phyloP scores from a whole-genome alignment of 768 basidiomycete species.

The Punctularia strigosozonata region DNA sequence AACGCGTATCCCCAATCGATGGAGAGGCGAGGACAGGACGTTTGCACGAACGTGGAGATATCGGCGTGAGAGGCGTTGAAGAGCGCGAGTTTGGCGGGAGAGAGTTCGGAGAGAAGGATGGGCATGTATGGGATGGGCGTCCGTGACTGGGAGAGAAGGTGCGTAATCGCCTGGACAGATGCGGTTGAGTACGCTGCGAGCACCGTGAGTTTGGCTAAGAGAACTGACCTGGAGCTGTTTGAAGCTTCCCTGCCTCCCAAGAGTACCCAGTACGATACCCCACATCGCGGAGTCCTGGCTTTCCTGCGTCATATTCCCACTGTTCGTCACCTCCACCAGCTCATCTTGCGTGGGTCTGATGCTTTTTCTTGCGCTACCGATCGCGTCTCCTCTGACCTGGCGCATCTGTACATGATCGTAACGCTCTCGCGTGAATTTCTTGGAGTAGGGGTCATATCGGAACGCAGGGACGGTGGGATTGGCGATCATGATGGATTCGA shows the following conservation, averaged over 20 bases:
- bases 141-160: constrained; percentile 46
- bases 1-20: constrained; percentile 99
- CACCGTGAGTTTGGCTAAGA: background rate
- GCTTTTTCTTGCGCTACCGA: constrained; percentile 61
- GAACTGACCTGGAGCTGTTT: constrained; percentile 67
- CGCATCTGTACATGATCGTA: constrained; percentile 91
- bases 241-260: constrained; percentile 90
- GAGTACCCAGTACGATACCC: constrained; percentile 90
- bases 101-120: constrained; percentile 93
- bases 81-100: constrained; percentile 83
- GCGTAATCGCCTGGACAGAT: constrained; percentile 49
- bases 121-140: constrained; percentile 67
- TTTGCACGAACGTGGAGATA: constrained; percentile 88
- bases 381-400: constrained; percentile 55
- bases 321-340: too few species aligned
- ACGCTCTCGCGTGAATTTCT: constrained; percentile 87
- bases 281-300: constrained; percentile 30
- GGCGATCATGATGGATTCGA: constrained; percentile 99
- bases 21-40: constrained; percentile 89
- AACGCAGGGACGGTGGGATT: constrained; percentile 93
- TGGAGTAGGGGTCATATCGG: constrained; percentile 97
- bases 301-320: constrained; percentile 1
- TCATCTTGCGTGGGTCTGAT: too few species aligned
- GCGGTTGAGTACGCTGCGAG: constrained; percentile 2
- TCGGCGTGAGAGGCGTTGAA: constrained; percentile 73